phyloP scores from a whole-genome alignment of 768 basidiomycete species.

The Agrocybe pediades region DNA sequence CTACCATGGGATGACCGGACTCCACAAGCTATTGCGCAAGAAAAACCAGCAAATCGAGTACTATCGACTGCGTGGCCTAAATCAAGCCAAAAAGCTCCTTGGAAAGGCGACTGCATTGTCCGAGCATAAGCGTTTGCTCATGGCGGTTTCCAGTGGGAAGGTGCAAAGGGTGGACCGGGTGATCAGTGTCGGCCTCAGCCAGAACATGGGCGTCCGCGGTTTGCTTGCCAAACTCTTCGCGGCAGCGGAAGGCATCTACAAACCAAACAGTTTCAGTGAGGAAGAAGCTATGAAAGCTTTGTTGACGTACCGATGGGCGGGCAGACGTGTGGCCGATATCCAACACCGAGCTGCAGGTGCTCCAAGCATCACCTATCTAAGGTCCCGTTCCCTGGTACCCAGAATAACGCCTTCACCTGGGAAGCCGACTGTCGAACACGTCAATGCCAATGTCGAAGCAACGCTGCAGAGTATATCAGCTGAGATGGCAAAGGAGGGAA shows the following conservation, averaged over 20 bases:
- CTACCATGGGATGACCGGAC: conserved; percentile 7
- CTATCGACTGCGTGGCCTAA: conserved; percentile 15
- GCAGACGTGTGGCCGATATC: conserved; percentile 24
- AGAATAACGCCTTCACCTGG: conserved; percentile 2
- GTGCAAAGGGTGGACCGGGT: conserved; percentile 19
- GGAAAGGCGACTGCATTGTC: conserved; percentile 12
- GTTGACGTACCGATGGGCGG: conserved; percentile 23
- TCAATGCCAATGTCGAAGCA: not conserved
- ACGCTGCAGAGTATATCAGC: not conserved
- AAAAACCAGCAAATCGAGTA: conserved; percentile 10
- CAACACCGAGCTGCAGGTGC: conserved; percentile 19
- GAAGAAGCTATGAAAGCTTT: conserved; percentile 22
- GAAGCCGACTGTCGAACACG: conserved; percentile 1
- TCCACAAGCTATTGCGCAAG: not conserved
- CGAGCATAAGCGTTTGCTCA: conserved; percentile 20
- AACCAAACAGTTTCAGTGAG: conserved; percentile 24
- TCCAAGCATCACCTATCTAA: conserved; percentile 18
- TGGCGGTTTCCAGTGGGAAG: conserved; percentile 24
- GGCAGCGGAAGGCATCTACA: conserved; percentile 20
- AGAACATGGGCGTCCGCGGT: conserved; percentile 13
- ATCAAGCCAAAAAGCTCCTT: conserved; percentile 18
- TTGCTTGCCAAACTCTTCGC: conserved; percentile 3
- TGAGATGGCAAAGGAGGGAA: not conserved
- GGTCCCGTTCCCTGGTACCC: conserved; percentile 14
- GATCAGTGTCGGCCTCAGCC: conserved; percentile 14